phyloP scores from a whole-genome alignment of 352 stramenopile genomes.

The Thraustochytrium striatum region DNA sequence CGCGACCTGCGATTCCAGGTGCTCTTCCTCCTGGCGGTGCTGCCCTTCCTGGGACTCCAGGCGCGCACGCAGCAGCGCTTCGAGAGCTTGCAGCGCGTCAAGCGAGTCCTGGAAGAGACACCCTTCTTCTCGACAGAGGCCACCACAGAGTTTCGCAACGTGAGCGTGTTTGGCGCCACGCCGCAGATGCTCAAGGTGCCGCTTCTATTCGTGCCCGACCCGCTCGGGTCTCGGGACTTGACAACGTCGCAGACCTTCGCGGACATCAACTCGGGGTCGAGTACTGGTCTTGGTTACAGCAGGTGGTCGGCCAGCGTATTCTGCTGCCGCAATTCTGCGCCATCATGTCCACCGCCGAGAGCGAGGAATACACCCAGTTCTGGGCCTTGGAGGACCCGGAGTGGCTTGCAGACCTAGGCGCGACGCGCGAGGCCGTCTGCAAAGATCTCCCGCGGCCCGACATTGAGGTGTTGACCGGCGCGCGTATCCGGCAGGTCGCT shows the following conservation, averaged over 20 bases:
- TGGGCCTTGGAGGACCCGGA: not conserved
- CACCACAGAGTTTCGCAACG: too few species aligned
- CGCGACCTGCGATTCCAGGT: conserved; percentile 10
- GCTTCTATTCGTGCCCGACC: too few species aligned
- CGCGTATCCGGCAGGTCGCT: not conserved
- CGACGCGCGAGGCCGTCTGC: not conserved
- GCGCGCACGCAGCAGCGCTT: not conserved
- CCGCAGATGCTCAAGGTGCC: too few species aligned
- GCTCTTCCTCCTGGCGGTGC: conserved; percentile 5
- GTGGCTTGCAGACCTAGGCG: not conserved
- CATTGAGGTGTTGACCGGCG: conserved; percentile 2
- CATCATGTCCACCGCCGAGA: not conserved
- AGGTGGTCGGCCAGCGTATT: conserved; percentile 10
- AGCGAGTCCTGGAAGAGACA: not conserved
- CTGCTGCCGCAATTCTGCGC: conserved; percentile 14
- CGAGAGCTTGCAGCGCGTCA: not conserved
- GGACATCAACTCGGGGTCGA: too few species aligned
- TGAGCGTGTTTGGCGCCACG: too few species aligned
- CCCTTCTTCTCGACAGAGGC: not conserved
- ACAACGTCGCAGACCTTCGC: too few species aligned
- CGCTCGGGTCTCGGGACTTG: too few species aligned
- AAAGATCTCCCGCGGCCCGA: not conserved
- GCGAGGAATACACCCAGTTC: too few species aligned
- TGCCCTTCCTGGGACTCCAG: conserved; percentile 37
- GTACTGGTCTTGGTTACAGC: conserved; percentile 30